These are phyloP conservation scores for Phytophthora citricola DNA, from an alignment of 352 stramenopile genomes.

Conservation along the genomic window DNA sequence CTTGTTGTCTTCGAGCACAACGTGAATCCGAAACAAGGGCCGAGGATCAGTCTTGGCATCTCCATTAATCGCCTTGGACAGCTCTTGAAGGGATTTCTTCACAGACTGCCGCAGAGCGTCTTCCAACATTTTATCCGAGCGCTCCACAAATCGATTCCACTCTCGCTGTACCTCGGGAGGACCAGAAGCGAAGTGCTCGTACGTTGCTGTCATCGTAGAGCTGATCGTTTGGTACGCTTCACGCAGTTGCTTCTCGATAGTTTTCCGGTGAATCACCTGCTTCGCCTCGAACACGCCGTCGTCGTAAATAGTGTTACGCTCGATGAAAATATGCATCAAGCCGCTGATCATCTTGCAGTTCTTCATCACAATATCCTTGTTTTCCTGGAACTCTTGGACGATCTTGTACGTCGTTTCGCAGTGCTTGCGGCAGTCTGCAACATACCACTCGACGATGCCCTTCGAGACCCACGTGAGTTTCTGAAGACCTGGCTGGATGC, in stretches of 20 bases:
- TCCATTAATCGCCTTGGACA: conserved; percentile 95
- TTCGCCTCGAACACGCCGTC: conserved; percentile 93
- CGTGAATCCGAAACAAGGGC: conserved; percentile 93
- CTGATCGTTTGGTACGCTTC: conserved; percentile 88
- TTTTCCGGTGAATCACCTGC: conserved; percentile 90
- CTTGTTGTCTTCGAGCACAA: conserved; percentile 93
- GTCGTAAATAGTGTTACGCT: conserved; percentile 94
- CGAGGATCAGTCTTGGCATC: conserved; percentile 92
- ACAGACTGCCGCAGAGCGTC: conserved; percentile 92
- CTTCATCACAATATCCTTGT: conserved; percentile 87
- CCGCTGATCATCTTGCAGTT: conserved; percentile 91
- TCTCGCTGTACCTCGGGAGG: conserved; percentile 92
- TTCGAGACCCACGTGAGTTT: conserved; percentile 95
- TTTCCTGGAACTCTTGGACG: conserved; percentile 90
- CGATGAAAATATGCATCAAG: conserved; percentile 93
- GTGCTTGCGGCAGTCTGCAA: conserved; percentile 91
- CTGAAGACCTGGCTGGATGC: conserved; percentile 92
- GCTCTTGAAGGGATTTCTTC: conserved; percentile 94
- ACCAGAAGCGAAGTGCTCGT: conserved; percentile 90
- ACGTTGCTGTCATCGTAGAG: conserved; percentile 92
- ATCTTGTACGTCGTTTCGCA: conserved; percentile 90
- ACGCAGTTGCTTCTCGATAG: conserved; percentile 78
- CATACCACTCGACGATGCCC: conserved; percentile 93
- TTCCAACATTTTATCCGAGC: conserved; percentile 92
- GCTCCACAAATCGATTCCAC: conserved; percentile 92